phyloP scores from a whole-genome alignment of 2,329 filamentous ascomycete species.

The Aspergillus sp. region DNA sequence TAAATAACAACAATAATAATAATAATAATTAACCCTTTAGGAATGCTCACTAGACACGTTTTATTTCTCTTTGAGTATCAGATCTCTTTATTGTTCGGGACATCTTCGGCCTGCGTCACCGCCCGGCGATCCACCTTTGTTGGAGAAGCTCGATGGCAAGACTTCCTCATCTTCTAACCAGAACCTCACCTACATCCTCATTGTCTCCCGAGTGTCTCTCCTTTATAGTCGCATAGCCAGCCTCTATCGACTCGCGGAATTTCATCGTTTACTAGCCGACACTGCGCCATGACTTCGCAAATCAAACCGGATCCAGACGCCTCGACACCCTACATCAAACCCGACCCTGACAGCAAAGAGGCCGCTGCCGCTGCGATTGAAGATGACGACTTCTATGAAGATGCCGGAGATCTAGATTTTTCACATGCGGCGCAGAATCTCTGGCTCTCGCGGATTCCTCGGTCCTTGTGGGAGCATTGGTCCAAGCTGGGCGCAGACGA shows the following conservation, averaged over 20 bases:
- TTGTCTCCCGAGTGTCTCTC: slow-evolving; percentile 6
- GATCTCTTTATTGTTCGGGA: no score
- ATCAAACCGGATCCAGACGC: slow-evolving; percentile 35
- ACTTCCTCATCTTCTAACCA: slow-evolving; percentile 2
- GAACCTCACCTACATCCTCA: slow-evolving; percentile 3
- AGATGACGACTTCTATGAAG: slow-evolving; percentile 64
- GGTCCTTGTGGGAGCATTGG: slow-evolving; percentile 75
- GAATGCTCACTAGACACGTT: no score
- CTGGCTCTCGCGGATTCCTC: slow-evolving; percentile 70
- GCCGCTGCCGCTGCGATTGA: slow-evolving; percentile 24
- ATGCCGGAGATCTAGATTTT: slow-evolving; percentile 57
- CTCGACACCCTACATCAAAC: slow-evolving; percentile 28
- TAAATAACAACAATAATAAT: no score
- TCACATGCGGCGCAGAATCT: slow-evolving; percentile 37
- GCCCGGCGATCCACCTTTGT: no score
- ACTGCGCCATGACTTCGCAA: slow-evolving; percentile 21
- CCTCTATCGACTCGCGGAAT: background rate
- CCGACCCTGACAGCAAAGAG: slow-evolving; percentile 33
- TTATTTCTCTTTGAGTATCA: no score
- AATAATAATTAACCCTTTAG: no score
- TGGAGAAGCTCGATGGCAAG: no score
- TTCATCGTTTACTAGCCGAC: background rate
- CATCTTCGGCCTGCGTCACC: no score
- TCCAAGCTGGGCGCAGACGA: slow-evolving; percentile 65
- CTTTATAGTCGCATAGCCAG: slow-evolving; percentile 4